phyloP scores from a whole-genome alignment of 1,284 basidiomycete genomes.

The Salmacisia buchloeana region DNA sequence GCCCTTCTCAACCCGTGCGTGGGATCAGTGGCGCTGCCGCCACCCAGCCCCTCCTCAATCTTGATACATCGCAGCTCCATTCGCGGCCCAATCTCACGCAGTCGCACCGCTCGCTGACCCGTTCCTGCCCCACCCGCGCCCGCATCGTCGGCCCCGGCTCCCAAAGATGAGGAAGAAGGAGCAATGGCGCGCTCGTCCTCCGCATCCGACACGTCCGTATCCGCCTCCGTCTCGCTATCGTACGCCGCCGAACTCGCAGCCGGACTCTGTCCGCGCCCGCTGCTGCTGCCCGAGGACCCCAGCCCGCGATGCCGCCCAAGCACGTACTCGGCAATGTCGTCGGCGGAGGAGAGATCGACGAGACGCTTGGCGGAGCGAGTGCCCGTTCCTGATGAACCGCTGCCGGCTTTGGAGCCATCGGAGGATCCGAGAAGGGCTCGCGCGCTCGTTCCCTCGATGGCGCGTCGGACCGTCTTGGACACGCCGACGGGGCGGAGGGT shows the following conservation, averaged over 20 bases:
- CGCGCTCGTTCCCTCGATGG: conserved; percentile 64
- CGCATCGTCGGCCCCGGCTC: background rate
- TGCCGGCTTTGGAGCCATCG: conserved; percentile 19
- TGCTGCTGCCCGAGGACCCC: conserved; percentile 54
- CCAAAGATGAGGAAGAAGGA: background rate
- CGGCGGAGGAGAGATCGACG: conserved; percentile 77
- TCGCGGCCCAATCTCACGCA: conserved; percentile 91
- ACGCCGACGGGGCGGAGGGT: conserved; percentile 91
- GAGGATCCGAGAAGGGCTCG: conserved; percentile 53
- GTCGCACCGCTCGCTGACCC: conserved; percentile 77
- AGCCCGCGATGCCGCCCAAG: conserved; percentile 57
- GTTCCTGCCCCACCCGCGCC: conserved; percentile 52
- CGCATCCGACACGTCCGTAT: conserved; percentile 66
- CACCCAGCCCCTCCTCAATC: conserved; percentile 75
- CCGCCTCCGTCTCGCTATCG: conserved; percentile 58
- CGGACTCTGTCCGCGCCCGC: conserved; percentile 1
- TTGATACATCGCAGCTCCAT: conserved; percentile 91
- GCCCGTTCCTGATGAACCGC: conserved; percentile 29
- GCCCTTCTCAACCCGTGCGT: background rate
- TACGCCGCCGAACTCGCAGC: conserved; percentile 46
- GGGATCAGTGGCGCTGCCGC: conserved; percentile 24
- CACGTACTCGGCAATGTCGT: conserved; percentile 93
- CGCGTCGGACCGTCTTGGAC: conserved; percentile 79
- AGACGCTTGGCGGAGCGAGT: conserved; percentile 41
- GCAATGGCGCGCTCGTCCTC: conserved; percentile 83